Conservation (phyloP, 768 basidiomycete species). For the Boletus reticulatus region DNA sequence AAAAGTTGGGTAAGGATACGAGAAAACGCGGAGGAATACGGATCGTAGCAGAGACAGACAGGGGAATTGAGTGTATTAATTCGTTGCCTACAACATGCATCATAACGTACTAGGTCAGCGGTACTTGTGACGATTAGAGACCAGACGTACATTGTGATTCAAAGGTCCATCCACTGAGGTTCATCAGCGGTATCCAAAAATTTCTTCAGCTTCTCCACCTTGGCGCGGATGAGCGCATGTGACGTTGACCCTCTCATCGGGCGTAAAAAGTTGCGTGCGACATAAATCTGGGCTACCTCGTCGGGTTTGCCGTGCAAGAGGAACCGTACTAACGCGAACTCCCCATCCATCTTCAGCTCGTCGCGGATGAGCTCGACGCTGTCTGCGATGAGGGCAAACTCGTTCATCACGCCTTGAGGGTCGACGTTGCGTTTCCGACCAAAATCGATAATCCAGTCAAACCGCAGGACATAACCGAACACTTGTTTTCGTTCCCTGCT, state of each 20-base stretch:
- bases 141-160: background rate
- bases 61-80: too few relatives aligned
- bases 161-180: background rate
- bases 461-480: background rate
- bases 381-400: background rate
- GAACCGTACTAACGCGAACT: background rate
- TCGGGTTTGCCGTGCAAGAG: rapidly evolving
- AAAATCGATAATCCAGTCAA: background rate
- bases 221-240: background rate
- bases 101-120: too few relatives aligned
- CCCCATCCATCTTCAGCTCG: background rate
- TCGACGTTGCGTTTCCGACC: background rate
- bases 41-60: too few relatives aligned
- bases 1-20: too few relatives aligned
- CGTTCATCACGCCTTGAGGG: background rate
- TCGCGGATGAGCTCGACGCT: background rate
- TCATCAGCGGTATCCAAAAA: background rate
- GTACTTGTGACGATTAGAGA: background rate
- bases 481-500: background rate
- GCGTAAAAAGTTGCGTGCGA: background rate
- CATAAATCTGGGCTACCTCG: background rate
- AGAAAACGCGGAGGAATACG: too few relatives aligned
- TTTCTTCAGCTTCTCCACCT: background rate
- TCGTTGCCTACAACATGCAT: too few relatives aligned
- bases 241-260: background rate